Evolutionary conservation across 352 stramenopile genomes (phyloP), one percentile per base, ranked within the genome.

Genomic region (Aphanomyces stellatus): DNA sequence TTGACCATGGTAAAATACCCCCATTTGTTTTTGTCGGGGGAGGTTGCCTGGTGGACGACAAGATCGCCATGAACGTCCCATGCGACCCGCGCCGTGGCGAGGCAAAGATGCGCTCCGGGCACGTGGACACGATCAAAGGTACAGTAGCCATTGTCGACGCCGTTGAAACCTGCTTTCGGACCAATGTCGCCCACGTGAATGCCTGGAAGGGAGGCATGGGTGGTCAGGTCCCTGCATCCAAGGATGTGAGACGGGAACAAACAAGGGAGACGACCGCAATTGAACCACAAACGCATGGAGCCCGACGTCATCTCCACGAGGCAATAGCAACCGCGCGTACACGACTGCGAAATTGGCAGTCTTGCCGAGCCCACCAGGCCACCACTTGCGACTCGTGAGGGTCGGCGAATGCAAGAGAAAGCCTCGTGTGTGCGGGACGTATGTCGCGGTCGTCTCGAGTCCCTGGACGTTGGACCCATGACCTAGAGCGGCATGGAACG

Each of bases 271-370:
- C 40, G 98, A 84, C n/a, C 96, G 88, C 5, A 99, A 62, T 17
- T 84, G 96, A 35, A 99, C 88, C 40, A 99, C 77, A 73, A 99
- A 99, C 71, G 92, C 96, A 77, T 98, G 95, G 43, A 98, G 88
- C 5, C 96, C 96, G 41, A 92, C 81, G 71, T 91, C 70, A 71
- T 69, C 71, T 31, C 81, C 85, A 28, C 76, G 57, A 24, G 94
- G 74, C 46, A 98, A 86, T n/a, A n/a, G n/a, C 6, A 98, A 81
- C 43, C 88, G 89, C 19, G 94, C 94, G 77, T 98, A 98, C 43
- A 97, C 88, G 71, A 98, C 93, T 15, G 93, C 95, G 74, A 98
- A 89, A 57, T 96, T 98, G 24, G 93, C 94, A 0, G 92, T 98
- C 67, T 93, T 34, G 33, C 27, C 31, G 2, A 68, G 63, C 1